Percentiles rank a stretch among this genome's conserved stretches.
These are phyloP conservation scores for Coniochaeta ligniaria DNA, from an alignment of 2,329 filamentous ascomycete genomes.

Conservation along the genomic window DNA sequence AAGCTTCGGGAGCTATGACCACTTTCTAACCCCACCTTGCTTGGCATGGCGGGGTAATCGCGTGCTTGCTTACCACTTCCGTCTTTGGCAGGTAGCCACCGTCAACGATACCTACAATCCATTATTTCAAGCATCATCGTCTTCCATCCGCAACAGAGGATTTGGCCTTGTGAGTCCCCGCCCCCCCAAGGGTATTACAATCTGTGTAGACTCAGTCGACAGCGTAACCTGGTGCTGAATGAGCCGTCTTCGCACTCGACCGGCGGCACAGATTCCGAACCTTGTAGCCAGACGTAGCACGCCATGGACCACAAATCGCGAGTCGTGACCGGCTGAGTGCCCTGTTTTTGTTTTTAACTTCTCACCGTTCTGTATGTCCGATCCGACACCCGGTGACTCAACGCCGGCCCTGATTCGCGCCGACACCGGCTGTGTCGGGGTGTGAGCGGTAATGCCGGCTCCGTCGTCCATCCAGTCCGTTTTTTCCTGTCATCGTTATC, in stretches of 20 bases:
- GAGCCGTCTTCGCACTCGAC: too few relatives aligned
- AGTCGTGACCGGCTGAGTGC: neutral
- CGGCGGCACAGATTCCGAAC: neutral
- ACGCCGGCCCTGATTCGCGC: neutral
- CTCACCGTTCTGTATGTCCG: neutral
- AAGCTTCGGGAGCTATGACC: neutral
- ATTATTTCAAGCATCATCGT: too few relatives aligned
- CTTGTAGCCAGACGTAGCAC: neutral
- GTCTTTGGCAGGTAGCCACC: too few relatives aligned
- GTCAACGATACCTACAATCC: too few relatives aligned
- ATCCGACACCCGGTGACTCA: neutral
- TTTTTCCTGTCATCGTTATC: neutral
- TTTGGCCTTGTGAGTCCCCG: too few relatives aligned
- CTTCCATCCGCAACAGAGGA: too few relatives aligned
- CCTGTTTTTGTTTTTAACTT: neutral
- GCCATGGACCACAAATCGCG: neutral
- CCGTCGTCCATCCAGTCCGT: neutral
- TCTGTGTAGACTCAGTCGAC: too few relatives aligned
- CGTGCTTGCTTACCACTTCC: too few relatives aligned
- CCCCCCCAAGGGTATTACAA: too few relatives aligned
- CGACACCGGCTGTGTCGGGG: neutral
- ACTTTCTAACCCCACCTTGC: neutral
- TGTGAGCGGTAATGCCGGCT: neutral
- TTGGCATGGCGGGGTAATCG: neutral
- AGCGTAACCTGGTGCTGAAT: too few relatives aligned